Conservation (phyloP, 2,329 filamentous ascomycete genomes). For the Fusarium paranaense region DNA sequence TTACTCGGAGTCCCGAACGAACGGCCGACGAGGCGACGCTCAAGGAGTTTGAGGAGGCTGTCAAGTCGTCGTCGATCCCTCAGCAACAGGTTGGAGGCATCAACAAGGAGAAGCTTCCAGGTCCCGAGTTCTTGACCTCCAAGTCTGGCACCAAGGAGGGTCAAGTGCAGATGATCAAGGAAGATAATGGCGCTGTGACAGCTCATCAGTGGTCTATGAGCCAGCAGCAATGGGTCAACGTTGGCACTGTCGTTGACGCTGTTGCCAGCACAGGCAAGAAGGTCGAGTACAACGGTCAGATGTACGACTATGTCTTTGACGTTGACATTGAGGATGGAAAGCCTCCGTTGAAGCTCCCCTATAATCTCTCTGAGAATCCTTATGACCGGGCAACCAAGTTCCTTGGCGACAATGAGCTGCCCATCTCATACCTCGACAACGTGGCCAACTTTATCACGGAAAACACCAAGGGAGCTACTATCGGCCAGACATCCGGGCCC, state of each 20-base stretch:
- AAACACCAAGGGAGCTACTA: constrained; percentile 87
- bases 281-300: constrained; percentile 81
- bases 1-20: constrained; percentile 78
- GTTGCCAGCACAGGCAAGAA: constrained; percentile 86
- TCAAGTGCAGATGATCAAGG: constrained; percentile 91
- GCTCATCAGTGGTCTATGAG: constrained; percentile 87
- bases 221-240: constrained; percentile 81
- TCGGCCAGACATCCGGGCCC: constrained; percentile 71
- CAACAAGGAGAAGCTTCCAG: constrained; percentile 92
- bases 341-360: constrained; percentile 92
- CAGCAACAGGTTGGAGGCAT: constrained; percentile 85
- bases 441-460: constrained; percentile 92
- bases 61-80: constrained; percentile 87
- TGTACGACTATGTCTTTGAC: constrained; percentile 97
- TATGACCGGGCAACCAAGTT: constrained; percentile 94
- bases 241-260: constrained; percentile 94
- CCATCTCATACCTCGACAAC: constrained; percentile 87
- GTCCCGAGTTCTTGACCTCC: constrained; percentile 84
- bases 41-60: constrained; percentile 81
- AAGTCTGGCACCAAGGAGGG: constrained; percentile 95
- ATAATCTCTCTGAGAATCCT: constrained; percentile 90
- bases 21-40: constrained; percentile 76
- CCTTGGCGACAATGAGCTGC: constrained; percentile 87
- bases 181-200: constrained; percentile 83
- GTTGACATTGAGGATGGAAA: constrained; percentile 96